Evolutionary conservation across 345 rosid genomes (phyloP).

Genomic region (Carallia brachiata): DNA sequence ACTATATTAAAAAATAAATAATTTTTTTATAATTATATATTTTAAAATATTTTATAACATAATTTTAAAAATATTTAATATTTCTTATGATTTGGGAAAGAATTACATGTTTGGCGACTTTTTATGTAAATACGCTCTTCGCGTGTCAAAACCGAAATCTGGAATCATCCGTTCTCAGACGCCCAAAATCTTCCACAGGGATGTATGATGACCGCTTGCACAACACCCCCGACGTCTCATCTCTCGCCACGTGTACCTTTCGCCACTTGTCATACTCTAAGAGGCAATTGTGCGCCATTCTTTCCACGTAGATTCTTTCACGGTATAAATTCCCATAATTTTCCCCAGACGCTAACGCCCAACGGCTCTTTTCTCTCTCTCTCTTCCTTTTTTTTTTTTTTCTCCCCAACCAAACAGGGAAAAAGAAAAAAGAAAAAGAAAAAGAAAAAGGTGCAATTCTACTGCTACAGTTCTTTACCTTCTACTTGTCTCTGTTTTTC

Average conservation of each 20-base stretch:
- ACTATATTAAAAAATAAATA: too few species aligned
- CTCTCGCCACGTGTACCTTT: slow-evolving; percentile 13
- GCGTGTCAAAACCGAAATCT: background rate
- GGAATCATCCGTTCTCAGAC: background rate
- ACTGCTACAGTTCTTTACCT: background rate
- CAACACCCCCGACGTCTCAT: slow-evolving; percentile 6
- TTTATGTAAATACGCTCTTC: too few species aligned
- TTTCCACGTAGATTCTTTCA: background rate
- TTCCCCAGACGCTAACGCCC: background rate
- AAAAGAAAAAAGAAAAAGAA: background rate
- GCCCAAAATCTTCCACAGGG: background rate
- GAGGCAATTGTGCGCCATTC: background rate
- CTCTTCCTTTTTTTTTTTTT: background rate
- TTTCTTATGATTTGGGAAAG: too few species aligned
- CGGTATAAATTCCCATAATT: background rate
- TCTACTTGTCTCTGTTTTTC: background rate
- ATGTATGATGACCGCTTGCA: background rate
- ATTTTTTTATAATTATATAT: too few species aligned
- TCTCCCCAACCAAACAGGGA: slow-evolving; percentile 7
- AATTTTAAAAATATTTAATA: too few species aligned
- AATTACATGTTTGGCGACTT: too few species aligned
- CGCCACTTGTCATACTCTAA: background rate
- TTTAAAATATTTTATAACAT: too few species aligned
- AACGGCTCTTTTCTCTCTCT: background rate
- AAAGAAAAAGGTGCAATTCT: background rate